Conservation (phyloP, 2,329 filamentous ascomycete genomes). For the Ophiostoma sp. region DNA sequence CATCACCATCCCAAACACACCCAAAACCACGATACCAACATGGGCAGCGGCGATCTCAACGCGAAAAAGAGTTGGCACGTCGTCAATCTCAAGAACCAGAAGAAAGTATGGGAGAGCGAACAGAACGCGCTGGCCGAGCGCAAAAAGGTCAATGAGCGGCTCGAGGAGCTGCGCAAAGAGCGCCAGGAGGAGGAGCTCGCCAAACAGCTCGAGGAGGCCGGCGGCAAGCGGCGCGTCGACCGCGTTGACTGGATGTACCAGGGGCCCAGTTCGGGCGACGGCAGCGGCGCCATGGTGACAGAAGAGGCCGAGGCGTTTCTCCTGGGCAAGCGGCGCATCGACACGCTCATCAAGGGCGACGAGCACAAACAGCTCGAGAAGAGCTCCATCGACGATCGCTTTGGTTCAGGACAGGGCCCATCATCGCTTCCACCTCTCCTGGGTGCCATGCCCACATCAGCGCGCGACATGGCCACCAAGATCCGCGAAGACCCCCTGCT, state of each 20-base stretch:
- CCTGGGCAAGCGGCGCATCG: constrained; percentile 86
- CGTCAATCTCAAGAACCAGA: constrained; percentile 82
- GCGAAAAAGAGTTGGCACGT: constrained; percentile 96
- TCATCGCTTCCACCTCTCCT: neutral
- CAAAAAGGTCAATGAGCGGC: constrained; percentile 84
- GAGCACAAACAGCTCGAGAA: constrained; percentile 80
- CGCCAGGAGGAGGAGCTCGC: constrained; percentile 88
- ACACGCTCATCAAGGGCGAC: constrained; percentile 71
- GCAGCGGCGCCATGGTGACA: constrained; percentile 58
- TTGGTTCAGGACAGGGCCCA: constrained; percentile 36
- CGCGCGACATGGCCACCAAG: constrained; percentile 77
- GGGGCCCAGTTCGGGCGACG: constrained; percentile 69
- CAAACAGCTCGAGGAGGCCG: constrained; percentile 79
- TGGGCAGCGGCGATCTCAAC: constrained; percentile 88
- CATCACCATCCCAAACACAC: neutral
- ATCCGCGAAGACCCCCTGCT: constrained; percentile 86
- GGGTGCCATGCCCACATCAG: constrained; percentile 46
- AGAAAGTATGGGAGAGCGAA: constrained; percentile 84
- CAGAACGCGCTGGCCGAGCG: constrained; percentile 89
- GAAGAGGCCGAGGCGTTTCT: constrained; percentile 94
- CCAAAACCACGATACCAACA: constrained; percentile 35
- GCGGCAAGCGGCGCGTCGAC: constrained; percentile 71
- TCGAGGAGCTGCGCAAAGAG: constrained; percentile 92
- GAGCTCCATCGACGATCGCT: constrained; percentile 53
- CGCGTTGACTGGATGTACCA: constrained; percentile 98